Evolutionary conservation across 1,139 yeast species (phyloP).

Genomic region (Zygoascus meyerae): DNA sequence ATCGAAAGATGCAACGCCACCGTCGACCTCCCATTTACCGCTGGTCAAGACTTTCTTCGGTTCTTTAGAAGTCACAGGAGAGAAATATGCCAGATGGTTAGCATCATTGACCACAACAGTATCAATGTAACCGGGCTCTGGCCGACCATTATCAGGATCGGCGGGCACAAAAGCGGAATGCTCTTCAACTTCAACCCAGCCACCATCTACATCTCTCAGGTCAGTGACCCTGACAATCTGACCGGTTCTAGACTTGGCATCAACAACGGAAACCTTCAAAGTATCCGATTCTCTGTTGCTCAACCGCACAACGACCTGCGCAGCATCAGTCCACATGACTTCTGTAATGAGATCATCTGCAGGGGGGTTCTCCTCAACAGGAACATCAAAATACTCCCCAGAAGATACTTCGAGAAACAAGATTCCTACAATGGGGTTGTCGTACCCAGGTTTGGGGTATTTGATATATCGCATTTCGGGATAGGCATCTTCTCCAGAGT

Average conservation of each 20-base stretch:
- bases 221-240: conserved; percentile 43
- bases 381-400: conserved; percentile 27
- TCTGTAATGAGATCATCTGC: conserved; percentile 58
- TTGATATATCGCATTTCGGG: conserved; percentile 54
- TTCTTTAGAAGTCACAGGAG: conserved; percentile 39
- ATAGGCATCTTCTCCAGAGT: conserved; percentile 43
- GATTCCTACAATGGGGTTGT: conserved; percentile 58
- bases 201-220: conserved; percentile 44
- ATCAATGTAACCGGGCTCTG: conserved; percentile 63
- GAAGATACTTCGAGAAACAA: conserved; percentile 40
- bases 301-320: conserved; percentile 53
- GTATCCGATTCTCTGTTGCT: conserved; percentile 67
- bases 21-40: conserved; percentile 65
- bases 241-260: conserved; percentile 38
- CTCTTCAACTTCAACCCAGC: conserved; percentile 78
- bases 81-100: conserved; percentile 66
- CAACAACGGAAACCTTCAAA: conserved; percentile 51
- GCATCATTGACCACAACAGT: conserved; percentile 57
- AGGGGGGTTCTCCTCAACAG: conserved; percentile 26
- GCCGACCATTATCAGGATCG: conserved; percentile 38
- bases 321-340: conserved; percentile 59
- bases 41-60: conserved; percentile 51
- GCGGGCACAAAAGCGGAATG: conserved; percentile 66
- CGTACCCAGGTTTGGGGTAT: conserved; percentile 86
- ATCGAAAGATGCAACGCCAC: conserved; percentile 55